Evolutionary conservation across 331 rosid species (phyloP).

Genomic region (Spiraea crenata): DNA sequence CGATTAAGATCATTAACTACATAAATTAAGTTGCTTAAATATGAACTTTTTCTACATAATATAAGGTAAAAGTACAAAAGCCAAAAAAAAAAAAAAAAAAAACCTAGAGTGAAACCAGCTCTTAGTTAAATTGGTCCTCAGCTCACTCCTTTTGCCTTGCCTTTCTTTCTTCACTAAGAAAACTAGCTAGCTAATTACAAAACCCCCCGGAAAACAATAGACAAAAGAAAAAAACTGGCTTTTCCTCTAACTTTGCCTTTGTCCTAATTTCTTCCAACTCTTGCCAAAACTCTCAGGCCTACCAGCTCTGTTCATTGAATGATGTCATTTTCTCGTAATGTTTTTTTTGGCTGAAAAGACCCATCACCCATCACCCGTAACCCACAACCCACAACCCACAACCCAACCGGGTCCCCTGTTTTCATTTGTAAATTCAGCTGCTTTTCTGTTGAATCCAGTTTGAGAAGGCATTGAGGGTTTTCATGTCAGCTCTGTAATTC

Average conservation of each 20-base stretch:
- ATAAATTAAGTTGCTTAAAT: background rate
- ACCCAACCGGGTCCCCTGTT: background rate
- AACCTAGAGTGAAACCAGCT: slow-evolving; percentile 29
- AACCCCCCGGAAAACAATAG: slow-evolving; percentile 9
- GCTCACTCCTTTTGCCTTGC: slow-evolving; percentile 29
- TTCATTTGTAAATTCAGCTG: slow-evolving; percentile 21
- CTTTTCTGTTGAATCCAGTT: slow-evolving; percentile 57
- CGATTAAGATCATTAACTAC: background rate
- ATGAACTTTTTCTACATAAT: too few species aligned
- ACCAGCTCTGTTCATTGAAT: slow-evolving; percentile 6
- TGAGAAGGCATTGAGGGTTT: slow-evolving; percentile 69
- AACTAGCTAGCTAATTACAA: slow-evolving; percentile 23
- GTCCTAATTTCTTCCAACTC: slow-evolving; percentile 21
- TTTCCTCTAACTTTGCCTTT: slow-evolving; percentile 36
- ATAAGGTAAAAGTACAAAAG: background rate
- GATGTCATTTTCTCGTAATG: slow-evolving; percentile 11
- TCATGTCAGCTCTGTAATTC: slow-evolving; percentile 83
- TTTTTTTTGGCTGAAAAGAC: slow-evolving; percentile 4
- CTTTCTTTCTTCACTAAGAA: slow-evolving; percentile 36
- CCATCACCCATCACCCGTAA: background rate
- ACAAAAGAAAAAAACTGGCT: slow-evolving; percentile 20
- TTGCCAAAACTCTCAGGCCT: slow-evolving; percentile 18
- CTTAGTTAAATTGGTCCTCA: slow-evolving; percentile 35
- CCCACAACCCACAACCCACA: background rate
- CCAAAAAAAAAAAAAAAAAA: slow-evolving; percentile 23